A percentile compares a stretch with the other conserved stretches of the same genome.
Evolutionary conservation across 768 basidiomycete species (phyloP).

Genomic region (Galerina marginata): DNA sequence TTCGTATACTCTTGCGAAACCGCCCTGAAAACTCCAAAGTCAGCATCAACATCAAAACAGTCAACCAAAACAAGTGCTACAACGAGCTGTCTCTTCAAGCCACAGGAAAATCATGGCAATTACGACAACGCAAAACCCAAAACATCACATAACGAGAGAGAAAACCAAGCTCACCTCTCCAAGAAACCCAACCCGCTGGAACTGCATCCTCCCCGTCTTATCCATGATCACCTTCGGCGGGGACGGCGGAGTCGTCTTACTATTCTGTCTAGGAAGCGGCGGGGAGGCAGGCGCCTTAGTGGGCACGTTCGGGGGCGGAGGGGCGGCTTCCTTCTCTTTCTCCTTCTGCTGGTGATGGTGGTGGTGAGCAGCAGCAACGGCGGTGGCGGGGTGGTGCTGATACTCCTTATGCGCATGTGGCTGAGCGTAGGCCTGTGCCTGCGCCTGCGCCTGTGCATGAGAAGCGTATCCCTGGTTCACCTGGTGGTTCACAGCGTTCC

Average conservation of each 20-base stretch:
- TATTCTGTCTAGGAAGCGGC: conserved; percentile 82
- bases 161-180: conserved; percentile 72
- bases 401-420: conserved; percentile 7
- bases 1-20: conserved; percentile 96
- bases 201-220: conserved; percentile 59
- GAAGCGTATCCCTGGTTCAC: conserved; percentile 21
- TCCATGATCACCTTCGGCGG: conserved; percentile 80
- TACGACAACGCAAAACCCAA: too few relatives aligned
- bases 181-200: conserved; percentile 79
- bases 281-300: conserved; percentile 57
- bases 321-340: background rate
- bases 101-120: too few relatives aligned
- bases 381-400: background rate
- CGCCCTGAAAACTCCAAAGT: conserved; percentile 54
- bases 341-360: conserved; percentile 2
- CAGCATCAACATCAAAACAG: background rate
- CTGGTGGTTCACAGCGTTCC: conserved; percentile 43
- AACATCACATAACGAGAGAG: background rate
- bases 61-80: background rate
- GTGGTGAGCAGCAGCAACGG: background rate
- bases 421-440: background rate
- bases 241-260: conserved; percentile 80
- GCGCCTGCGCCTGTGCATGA: background rate
- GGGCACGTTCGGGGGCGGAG: conserved; percentile 39
- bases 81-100: too few relatives aligned